Percentiles rank a stretch among this genome's conserved stretches.
phyloP scores from a whole-genome alignment of 148 eudicot species.

The Dysphania ambrosioides region DNA sequence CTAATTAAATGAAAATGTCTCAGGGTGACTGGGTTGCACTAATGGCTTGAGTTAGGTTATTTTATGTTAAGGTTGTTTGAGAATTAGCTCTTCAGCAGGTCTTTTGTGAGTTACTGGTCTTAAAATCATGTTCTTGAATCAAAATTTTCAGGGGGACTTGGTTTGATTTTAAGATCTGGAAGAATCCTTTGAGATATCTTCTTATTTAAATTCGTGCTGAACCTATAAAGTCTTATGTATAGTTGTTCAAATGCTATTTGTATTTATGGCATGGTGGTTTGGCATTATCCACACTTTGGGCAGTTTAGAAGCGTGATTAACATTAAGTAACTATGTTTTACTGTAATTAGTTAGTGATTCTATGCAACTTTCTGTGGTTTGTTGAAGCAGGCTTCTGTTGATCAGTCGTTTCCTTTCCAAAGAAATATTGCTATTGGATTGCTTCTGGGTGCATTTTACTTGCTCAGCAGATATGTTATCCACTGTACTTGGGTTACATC shows the following conservation, averaged over 20 bases:
- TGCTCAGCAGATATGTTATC: slow-evolving; percentile 83
- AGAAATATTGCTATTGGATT: slow-evolving; percentile 73
- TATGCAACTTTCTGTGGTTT: neutral
- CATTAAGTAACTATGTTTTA: neutral
- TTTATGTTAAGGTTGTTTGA: too few relatives aligned
- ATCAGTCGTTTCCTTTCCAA: slow-evolving; percentile 79
- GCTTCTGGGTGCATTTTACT: slow-evolving; percentile 91
- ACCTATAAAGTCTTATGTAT: too few relatives aligned
- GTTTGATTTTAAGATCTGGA: neutral
- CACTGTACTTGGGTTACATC: slow-evolving; percentile 99
- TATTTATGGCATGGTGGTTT: neutral
- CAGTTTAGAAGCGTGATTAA: neutral
- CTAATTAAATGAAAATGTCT: too few relatives aligned
- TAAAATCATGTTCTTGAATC: too few relatives aligned
- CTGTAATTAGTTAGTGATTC: neutral
- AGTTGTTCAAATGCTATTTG: neutral
- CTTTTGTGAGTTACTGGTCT: too few relatives aligned
- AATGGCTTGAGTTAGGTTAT: too few relatives aligned
- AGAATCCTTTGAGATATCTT: neutral
- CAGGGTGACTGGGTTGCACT: too few relatives aligned
- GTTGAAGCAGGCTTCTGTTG: slow-evolving; percentile 62
- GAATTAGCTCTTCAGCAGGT: too few relatives aligned
- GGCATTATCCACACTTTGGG: neutral
- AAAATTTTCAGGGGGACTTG: neutral
- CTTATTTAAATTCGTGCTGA: neutral